Conservation (phyloP, 2,329 filamentous ascomycete genomes). For the Colletotrichum agaves region DNA sequence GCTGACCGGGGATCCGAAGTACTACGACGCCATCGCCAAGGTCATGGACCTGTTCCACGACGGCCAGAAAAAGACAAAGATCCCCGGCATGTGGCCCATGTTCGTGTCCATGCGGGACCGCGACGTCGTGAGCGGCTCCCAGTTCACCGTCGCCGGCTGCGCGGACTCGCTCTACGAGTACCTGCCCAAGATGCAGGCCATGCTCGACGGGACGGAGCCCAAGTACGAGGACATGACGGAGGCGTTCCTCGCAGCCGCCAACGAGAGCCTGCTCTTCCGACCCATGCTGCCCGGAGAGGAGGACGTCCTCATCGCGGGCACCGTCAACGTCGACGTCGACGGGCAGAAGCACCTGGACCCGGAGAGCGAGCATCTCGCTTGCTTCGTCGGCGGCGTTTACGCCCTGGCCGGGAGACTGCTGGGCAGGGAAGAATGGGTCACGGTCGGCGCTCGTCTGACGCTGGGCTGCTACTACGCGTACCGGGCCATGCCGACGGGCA, state of each 20-base stretch:
- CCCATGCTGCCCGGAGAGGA: slow-evolving; percentile 61
- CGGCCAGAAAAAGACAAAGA: slow-evolving; percentile 71
- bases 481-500: slow-evolving; percentile 56
- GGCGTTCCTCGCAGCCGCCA: slow-evolving; percentile 63
- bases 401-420: slow-evolving; percentile 60
- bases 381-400: slow-evolving; percentile 63
- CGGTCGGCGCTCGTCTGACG: slow-evolving; percentile 56
- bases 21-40: slow-evolving; percentile 76
- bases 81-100: slow-evolving; percentile 81
- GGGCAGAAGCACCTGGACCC: slow-evolving; percentile 39
- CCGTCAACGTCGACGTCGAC: slow-evolving; percentile 40
- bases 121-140: slow-evolving; percentile 46
- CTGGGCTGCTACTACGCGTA: slow-evolving; percentile 65
- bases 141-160: slow-evolving; percentile 52
- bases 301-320: slow-evolving; percentile 68
- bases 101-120: slow-evolving; percentile 67
- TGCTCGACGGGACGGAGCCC: slow-evolving; percentile 66
- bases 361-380: slow-evolving; percentile 60
- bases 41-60: slow-evolving; percentile 75
- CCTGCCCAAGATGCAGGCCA: slow-evolving; percentile 58
- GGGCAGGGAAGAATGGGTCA: slow-evolving; percentile 52
- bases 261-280: slow-evolving; percentile 69
- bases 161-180: slow-evolving; percentile 57
- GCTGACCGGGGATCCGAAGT: slow-evolving; percentile 77
- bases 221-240: slow-evolving; percentile 69